phyloP scores from a whole-genome alignment of 192 early-diverging fungal species.

The Dimargaris cristalligena region DNA sequence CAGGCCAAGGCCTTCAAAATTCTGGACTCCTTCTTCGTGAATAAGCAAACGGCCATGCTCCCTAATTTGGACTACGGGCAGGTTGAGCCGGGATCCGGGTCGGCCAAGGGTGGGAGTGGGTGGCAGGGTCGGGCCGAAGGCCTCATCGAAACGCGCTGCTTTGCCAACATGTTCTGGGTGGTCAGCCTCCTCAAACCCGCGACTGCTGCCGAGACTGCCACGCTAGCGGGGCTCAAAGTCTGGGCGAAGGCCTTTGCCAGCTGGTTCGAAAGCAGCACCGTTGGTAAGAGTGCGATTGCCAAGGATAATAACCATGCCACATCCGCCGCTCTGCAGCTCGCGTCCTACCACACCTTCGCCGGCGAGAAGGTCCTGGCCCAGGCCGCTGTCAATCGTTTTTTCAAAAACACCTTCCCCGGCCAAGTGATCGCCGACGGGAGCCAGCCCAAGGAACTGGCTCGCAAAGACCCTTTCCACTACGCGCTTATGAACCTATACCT shows the following conservation, averaged over 20 bases:
- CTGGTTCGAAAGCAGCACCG: not conserved
- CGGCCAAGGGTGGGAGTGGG: too few species aligned
- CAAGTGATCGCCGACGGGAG: constrained; percentile 3
- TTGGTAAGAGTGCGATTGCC: constrained; percentile 2
- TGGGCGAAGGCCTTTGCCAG: not conserved
- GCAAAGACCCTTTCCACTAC: not conserved
- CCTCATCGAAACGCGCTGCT: constrained; percentile 1
- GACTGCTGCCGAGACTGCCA: not conserved
- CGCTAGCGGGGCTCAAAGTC: not conserved
- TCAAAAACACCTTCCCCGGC: not conserved
- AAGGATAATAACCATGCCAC: constrained; percentile 7
- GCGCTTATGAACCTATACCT: constrained; percentile 5
- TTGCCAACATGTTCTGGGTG: constrained; percentile 1
- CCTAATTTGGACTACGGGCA: constrained; percentile 8
- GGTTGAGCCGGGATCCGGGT: not conserved
- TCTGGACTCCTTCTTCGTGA: not conserved
- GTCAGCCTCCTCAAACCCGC: not conserved
- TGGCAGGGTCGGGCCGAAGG: constrained; percentile 3
- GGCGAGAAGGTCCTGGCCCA: not conserved
- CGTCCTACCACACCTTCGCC: not conserved
- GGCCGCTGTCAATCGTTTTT: not conserved
- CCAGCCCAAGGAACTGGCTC: not conserved
- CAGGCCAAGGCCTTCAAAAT: not conserved
- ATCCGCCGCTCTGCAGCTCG: not conserved
- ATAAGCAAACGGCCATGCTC: constrained; percentile 1